Evolutionary conservation across 2,329 filamentous ascomycete species (phyloP).

Genomic region (Orbilia oligospora): DNA sequence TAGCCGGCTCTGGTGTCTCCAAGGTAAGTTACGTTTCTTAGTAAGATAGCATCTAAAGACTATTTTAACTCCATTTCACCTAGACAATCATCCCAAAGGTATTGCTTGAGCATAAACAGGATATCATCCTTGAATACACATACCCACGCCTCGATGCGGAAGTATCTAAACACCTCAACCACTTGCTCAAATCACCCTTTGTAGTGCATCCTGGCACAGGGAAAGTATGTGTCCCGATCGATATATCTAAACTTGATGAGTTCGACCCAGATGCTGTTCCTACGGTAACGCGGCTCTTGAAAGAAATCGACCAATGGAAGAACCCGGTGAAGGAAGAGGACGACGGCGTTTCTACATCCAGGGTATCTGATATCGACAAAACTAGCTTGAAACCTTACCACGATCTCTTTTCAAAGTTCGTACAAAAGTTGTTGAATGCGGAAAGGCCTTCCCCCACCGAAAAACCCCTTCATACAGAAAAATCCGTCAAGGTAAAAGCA

Average conservation of each 20-base stretch:
- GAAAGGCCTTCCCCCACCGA: neutral
- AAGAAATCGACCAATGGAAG: conserved; percentile 88
- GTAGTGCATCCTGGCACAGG: conserved; percentile 94
- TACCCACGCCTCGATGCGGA: conserved; percentile 97
- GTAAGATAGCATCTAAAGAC: neutral
- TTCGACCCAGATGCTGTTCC: conserved; percentile 93
- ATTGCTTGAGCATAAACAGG: conserved; percentile 90
- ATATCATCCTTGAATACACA: conserved; percentile 96
- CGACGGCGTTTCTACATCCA: conserved; percentile 66
- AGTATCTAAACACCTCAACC: conserved; percentile 97
- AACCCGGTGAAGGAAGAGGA: conserved; percentile 67
- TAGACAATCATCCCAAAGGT: conserved; percentile 43
- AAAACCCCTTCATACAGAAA: neutral
- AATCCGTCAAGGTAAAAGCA: conserved; percentile 21
- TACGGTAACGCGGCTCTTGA: conserved; percentile 84
- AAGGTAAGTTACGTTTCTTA: conserved; percentile 68
- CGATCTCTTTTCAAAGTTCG: conserved; percentile 87
- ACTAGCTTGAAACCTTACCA: conserved; percentile 94
- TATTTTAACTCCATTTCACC: conserved; percentile 8
- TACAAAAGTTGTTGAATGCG: conserved; percentile 66
- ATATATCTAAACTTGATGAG: conserved; percentile 78
- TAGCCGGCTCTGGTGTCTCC: conserved; percentile 82
- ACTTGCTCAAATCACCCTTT: conserved; percentile 97
- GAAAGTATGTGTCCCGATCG: conserved; percentile 94
- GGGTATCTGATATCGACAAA: conserved; percentile 92